Evolutionary conservation across 148 eudicot species (phyloP).

Genomic region (Euryodendron excelsum): DNA sequence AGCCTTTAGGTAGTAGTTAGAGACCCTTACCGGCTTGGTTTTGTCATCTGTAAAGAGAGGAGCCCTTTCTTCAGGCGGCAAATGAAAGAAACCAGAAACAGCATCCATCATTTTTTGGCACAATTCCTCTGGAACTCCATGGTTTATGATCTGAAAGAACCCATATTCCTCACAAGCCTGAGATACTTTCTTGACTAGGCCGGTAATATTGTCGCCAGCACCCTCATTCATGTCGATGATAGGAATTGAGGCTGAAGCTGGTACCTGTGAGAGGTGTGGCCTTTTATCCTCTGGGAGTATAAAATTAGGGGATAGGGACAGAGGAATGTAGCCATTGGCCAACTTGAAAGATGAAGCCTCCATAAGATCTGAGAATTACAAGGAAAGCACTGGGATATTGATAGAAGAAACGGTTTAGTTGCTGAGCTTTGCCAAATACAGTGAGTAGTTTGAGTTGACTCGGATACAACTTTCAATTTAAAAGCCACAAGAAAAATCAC

Average conservation of each 20-base stretch:
- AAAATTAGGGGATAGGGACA: constrained; percentile 18
- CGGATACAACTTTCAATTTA: too few species aligned
- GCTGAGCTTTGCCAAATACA: too few species aligned
- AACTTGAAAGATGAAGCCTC: constrained; percentile 17
- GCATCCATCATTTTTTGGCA: constrained; percentile 27
- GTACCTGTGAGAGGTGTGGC: constrained; percentile 13
- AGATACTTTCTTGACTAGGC: constrained; percentile 15
- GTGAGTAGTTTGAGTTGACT: too few species aligned
- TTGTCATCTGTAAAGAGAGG: constrained; percentile 11
- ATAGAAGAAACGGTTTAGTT: too few species aligned
- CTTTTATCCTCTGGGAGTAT: constrained; percentile 25
- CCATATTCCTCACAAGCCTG: constrained; percentile 37
- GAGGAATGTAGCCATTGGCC: constrained; percentile 24
- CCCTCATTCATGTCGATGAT: constrained; percentile 21
- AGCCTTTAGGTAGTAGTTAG: constrained; percentile 8
- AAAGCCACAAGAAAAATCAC: too few species aligned
- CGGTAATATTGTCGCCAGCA: too few species aligned
- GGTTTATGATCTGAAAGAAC: constrained; percentile 37
- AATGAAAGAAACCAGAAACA: constrained; percentile 24
- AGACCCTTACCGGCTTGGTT: constrained; percentile 33
- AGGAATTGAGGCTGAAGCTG: not conserved
- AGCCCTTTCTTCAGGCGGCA: constrained; percentile 31
- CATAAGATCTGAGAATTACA: not conserved
- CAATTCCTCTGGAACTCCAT: constrained; percentile 30
- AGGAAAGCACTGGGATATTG: too few species aligned